Base-by-base conservation (phyloP, 352 stramenopile species). In the Globisporangium alternatum region DNA sequence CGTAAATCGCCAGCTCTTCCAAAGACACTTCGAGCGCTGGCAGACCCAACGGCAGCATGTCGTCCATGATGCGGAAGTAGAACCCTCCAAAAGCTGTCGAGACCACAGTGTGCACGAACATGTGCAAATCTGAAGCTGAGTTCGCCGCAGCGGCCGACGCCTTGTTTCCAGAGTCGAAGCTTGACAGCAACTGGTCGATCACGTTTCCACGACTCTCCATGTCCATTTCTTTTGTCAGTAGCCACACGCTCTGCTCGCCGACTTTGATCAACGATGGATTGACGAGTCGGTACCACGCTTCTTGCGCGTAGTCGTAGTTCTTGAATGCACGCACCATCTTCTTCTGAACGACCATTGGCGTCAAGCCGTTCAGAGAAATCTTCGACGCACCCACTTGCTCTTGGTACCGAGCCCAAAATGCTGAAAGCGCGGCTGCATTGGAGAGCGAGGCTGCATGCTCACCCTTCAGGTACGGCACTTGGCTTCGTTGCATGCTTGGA, bases 241-340 rank as follows among this genome's bases (percentile, higher is more conserved):
- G 35, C 88, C 88, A 96, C 25, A 59, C 45, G 30, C 76, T 88
- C 43, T 88, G 73, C 55, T 96, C 88, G 12, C 70, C 74, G 2
- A 85, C 80, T 56, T 89, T 92, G 13, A 81, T 56, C 9, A 96
- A 60, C 35, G 75, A 83, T 22, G 84, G 88, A 37, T 93, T 92
- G 10, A 96, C 83, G 19, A 96, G 72, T 4, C 82, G 76, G 59
- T 77, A 83, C 88, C 88, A 96, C 28, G 88, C 83, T 65, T 96
- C 86, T 62, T 96, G 84, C 13, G 88, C 88, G 65, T 91, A 96
- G 15, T 96, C 88, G 30, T 88, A 95, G 67, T 89, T 94, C 60
- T 84, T 88, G 66, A 96, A 96, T 21, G 72, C 56, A 45, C 88
- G 84, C 7, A 96, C 82, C 83, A 96, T 93, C 65, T 95, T 96